Evolutionary conservation across 75 land plant genomes (phyloP), one percentile per base, ranked within the genome.

Genomic region (Azolla pinnata): DNA sequence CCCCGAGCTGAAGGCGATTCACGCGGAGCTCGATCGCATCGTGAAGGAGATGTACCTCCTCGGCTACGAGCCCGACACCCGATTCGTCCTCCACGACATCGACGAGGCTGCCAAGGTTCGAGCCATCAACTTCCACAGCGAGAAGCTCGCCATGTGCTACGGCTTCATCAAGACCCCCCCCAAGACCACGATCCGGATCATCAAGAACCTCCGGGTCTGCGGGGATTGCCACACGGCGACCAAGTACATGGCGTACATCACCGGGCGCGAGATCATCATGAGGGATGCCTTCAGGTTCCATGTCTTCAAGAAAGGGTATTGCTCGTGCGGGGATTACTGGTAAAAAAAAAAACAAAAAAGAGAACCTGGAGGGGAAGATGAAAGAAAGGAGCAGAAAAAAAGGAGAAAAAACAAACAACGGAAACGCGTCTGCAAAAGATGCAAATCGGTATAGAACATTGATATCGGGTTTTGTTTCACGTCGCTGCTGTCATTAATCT

Each of bases 261-360:
- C 56, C 17, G 59, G 59, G 2, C 59, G 67, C 27, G 67, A 64
- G 31, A 64, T 64, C 18, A 55, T 64, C 28, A 56, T 56, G 32
- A 64, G 67, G 44, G 67, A 64, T 64, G 67, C 67, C 29, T 54
- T 40, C 55, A 45, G 67, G 50, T 64, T 64, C 31, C 67, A 64
- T 30, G 59, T 54, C 38, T 64, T 64, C 59, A 55, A 54, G 24
- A 21, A 35, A 8, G 67, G 67, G 4, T 45, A 42, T 4, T 64
- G 67, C 44, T 64, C 67, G 32, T 64, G 67, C 14, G 59, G 67
- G 32, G 67, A 64, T 55, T 64, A 64, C 38, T 64, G 67, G 67
- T 64, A 40, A 25, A 29, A 18, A 19, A 19, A 50, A 20, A 29
- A 8, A 28, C 38, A 26, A 29, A 14, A 14, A 2, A 51, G 19